Evolutionary conservation across 140 eudicot species (phyloP).

Genomic region (Flaveria floridana): DNA sequence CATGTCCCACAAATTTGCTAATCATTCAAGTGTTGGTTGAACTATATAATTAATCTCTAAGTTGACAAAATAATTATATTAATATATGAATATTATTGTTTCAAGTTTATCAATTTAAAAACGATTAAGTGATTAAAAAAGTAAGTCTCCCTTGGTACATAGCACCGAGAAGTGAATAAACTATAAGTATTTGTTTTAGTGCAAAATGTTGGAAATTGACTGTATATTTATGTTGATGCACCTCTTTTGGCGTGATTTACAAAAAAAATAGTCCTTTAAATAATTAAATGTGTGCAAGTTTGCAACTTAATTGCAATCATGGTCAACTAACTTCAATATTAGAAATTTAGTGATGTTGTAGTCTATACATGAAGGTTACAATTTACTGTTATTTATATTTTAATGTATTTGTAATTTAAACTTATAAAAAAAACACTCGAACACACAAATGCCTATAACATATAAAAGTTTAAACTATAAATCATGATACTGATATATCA

Average conservation of each 20-base stretch:
- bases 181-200: neutral
- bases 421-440: too few species aligned
- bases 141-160: neutral
- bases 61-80: too few species aligned
- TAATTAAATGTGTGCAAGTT: slow-evolving; percentile 12
- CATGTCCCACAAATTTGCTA: slow-evolving; percentile 9
- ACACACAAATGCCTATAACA: too few species aligned
- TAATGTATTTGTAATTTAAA: too few species aligned
- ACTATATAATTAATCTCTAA: neutral
- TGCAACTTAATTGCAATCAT: neutral
- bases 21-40: neutral
- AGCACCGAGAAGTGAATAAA: slow-evolving; percentile 7
- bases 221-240: slow-evolving; percentile 19
- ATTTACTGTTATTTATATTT: neutral
- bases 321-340: neutral
- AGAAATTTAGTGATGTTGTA: neutral
- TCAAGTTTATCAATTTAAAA: neutral
- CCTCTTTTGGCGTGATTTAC: slow-evolving; percentile 21
- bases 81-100: too few species aligned
- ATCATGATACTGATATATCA: too few species aligned
- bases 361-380: neutral
- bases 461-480: too few species aligned
- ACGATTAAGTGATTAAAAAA: neutral
- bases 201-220: slow-evolving; percentile 28
- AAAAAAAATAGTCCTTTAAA: neutral